phyloP scores from a whole-genome alignment of 129 eudicot genomes.

The Flaveria ramosissima region DNA sequence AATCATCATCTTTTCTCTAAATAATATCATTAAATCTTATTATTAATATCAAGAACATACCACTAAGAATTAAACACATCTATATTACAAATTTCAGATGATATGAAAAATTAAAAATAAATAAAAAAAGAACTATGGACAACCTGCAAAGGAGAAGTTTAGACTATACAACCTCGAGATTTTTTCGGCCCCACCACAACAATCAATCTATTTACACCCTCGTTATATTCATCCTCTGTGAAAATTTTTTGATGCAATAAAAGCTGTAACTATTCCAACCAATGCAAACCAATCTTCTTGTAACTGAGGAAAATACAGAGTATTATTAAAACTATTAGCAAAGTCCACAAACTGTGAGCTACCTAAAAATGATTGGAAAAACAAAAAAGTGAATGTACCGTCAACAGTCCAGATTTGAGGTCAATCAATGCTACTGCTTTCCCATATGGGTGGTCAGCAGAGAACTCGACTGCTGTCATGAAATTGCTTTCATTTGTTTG shows the following conservation, averaged over 20 bases:
- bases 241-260: conserved; percentile 53
- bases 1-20: background rate
- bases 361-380: background rate
- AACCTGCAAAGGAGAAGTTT: background rate
- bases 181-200: conserved; percentile 16
- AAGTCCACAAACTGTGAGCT: background rate
- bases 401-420: conserved; percentile 56
- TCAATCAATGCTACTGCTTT: conserved; percentile 73
- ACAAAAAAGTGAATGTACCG: conserved; percentile 40
- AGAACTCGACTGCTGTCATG: conserved; percentile 80
- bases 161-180: background rate
- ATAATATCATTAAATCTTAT: too few species aligned
- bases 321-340: background rate
- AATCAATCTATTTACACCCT: background rate
- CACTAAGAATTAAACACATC: too few species aligned
- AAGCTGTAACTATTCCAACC: conserved; percentile 57
- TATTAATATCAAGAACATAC: too few species aligned
- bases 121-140: background rate
- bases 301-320: conserved; percentile 43
- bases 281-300: conserved; percentile 72
- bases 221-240: conserved; percentile 54
- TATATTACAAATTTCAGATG: background rate
- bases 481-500: conserved; percentile 49
- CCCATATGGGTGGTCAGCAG: conserved; percentile 81
- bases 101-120: too few species aligned